Base-by-base conservation (phyloP, 2,329 filamentous ascomycete genomes). In the Pseudomassariella vexata region DNA sequence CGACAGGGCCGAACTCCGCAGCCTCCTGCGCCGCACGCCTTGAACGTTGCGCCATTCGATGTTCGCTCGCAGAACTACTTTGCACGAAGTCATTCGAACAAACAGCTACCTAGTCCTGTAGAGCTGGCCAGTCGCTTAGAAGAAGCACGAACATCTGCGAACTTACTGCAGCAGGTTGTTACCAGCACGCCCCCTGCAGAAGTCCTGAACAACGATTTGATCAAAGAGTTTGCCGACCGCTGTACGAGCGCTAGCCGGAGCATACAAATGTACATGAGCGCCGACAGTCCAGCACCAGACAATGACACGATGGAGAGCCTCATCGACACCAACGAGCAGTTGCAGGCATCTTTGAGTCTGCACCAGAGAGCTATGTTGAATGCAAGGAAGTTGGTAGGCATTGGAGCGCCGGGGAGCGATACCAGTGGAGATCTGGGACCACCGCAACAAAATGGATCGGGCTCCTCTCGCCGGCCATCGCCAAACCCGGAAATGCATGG, bases 221-320 rank as follows among this genome's bases (percentile, higher is more conserved):
- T 95, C 55, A 84, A 82, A 53, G 92, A 98, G 62, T 96, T 98
- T 54, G 78, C 82, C 28, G 82, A 92, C 46, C 81, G 92, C 16
- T 96, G 90, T 53, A 78, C 82, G 41, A 75, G 78, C 34, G 90
- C 90, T 5, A 82, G 85, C 32, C 74, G 81, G 33, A 86, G 83
- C 51, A 79, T 96, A 46, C 88, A 95, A 50, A 70, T 70, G 19
- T 96, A 94, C 61, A 95, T 96, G 68, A 70, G 79, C 24, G 76
- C 80, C 28, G 79, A 83, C 35, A 75, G 86, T 52, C 89, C 90
- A 0, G 55, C 76, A 1, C 89, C 90, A 0, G 92, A 96, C 56
- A 90, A 95, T 49, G 83, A 95, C 45, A 96, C 90, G 1, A 87
- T 96, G 74, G 79, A 92, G 53, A 89, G 79, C 10, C 66, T 98